phyloP scores from a whole-genome alignment of 345 rosid genomes.

The Mangifera indica region DNA sequence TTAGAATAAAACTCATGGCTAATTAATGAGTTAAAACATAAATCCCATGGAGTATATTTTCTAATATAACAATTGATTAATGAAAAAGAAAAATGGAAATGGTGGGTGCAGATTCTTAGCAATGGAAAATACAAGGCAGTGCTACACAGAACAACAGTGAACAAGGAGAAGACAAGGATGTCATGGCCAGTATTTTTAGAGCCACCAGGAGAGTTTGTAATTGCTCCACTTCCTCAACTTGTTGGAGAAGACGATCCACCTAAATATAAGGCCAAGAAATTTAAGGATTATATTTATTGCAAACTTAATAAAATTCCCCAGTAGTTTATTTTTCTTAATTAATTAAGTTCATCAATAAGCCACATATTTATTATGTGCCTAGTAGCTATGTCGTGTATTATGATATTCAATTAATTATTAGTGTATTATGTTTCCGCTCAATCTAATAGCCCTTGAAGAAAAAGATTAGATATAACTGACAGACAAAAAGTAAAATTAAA shows the following conservation, averaged over 20 bases:
- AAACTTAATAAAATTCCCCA: constrained; percentile 79
- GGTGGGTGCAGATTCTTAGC: constrained; percentile 57
- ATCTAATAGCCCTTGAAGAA: no score
- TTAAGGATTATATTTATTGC: constrained; percentile 66
- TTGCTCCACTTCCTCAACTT: constrained; percentile 69
- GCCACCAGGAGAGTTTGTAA: constrained; percentile 58
- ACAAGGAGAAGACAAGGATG: constrained; percentile 73
- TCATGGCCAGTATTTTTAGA: constrained; percentile 97
- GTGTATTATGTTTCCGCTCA: no score
- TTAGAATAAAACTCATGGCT: no score
- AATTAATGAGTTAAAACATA: no score
- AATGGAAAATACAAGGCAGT: constrained; percentile 70
- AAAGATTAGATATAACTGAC: no score
- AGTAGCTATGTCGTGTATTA: background rate
- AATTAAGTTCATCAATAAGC: background rate
- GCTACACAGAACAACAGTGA: constrained; percentile 69
- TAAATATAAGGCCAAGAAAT: constrained; percentile 58
- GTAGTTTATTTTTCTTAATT: constrained; percentile 7
- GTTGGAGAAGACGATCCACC: constrained; percentile 29
- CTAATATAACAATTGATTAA: no score
- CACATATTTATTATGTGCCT: background rate
- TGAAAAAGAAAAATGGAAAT: no score
- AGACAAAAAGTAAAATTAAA: no score
- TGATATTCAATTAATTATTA: no score
- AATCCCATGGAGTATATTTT: no score